These are phyloP conservation scores for Fusarium sp. DNA, from an alignment of 2,329 filamentous ascomycete species.

Conservation along the genomic window DNA sequence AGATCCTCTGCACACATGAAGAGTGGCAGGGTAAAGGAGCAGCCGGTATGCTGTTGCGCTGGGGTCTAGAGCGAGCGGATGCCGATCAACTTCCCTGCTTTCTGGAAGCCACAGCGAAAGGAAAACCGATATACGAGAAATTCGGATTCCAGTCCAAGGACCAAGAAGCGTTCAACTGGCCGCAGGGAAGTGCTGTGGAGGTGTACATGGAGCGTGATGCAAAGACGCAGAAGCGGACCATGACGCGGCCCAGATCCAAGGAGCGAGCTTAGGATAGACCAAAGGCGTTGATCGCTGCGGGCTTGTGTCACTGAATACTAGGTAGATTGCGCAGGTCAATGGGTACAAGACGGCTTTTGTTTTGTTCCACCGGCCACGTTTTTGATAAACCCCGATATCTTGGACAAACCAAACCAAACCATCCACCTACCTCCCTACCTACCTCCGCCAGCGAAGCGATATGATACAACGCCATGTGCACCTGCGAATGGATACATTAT, in stretches of 20 bases:
- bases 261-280: slow-evolving; percentile 9
- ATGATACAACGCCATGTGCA: slow-evolving; percentile 38
- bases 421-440: background rate
- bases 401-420: slow-evolving; percentile 2
- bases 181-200: slow-evolving; percentile 49
- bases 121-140: slow-evolving; percentile 59
- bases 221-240: slow-evolving; percentile 18
- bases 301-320: slow-evolving; percentile 29
- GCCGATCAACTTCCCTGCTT: slow-evolving; percentile 56
- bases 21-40: slow-evolving; percentile 60
- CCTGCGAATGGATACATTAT: slow-evolving; percentile 28
- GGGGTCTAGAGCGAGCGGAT: slow-evolving; percentile 61
- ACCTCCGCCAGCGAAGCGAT: background rate
- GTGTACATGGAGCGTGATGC: slow-evolving; percentile 52
- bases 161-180: slow-evolving; percentile 48
- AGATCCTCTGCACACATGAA: slow-evolving; percentile 57
- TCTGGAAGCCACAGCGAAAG: slow-evolving; percentile 62
- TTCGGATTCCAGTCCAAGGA: slow-evolving; percentile 59
- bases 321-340: background rate
- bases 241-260: slow-evolving; percentile 21
- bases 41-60: slow-evolving; percentile 57
- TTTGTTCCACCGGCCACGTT: background rate
- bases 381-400: background rate
- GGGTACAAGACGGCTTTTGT: background rate
- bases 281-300: slow-evolving; percentile 12